Evolutionary conservation across 2,329 filamentous ascomycete genomes (phyloP), one percentile per base, ranked within the genome.

Genomic region (Pseudogymnoascus sp.): DNA sequence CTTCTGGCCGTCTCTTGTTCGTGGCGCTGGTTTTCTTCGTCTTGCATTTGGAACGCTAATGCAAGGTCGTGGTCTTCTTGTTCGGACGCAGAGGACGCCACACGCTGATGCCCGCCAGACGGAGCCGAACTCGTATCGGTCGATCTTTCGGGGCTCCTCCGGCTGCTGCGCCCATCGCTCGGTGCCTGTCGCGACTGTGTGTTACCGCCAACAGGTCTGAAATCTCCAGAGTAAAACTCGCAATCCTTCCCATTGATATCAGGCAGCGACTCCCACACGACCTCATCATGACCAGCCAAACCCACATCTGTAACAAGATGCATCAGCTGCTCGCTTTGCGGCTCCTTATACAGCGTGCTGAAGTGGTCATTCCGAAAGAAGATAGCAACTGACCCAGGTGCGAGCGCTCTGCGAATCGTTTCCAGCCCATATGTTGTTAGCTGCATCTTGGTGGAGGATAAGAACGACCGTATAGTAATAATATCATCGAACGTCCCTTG

Each of bases 301-400:
- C 94, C 94, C 27, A 91, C 89, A 72, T 99, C 94, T 0, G 94
- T 97, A 12, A 99, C 92, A 2, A 99, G 78, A 0, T 89, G 91
- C 65, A 93, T 83, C 1, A 97, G 80, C 66, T 89, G 82, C 40
- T 85, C 80, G 0, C 87, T 90, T 48, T 86, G 78, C 0, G 93
- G 91, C 68, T 97, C 91, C 64, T 92, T 90, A 74, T 96, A 96
- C 0, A 99, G 74, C 0, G 93, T 97, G 42, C 91, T 92, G 71
- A 99, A 99, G 72, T 99, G 94, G 71, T 99, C 93, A 69, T 99
- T 99, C 27, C 94, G 85, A 77, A 99, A 99, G 1, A 99, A 76
- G 59, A 99, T 97, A 0, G 90, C 90, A 65, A 97, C 84, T 1
- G 88, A 85, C 1, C 92, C 93, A 1, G 91, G 87, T 10, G 82